A percentile compares a stretch with the other conserved stretches of the same genome.
phyloP scores from a whole-genome alignment of 805 yeast species.

The Spathaspora arborariae region DNA sequence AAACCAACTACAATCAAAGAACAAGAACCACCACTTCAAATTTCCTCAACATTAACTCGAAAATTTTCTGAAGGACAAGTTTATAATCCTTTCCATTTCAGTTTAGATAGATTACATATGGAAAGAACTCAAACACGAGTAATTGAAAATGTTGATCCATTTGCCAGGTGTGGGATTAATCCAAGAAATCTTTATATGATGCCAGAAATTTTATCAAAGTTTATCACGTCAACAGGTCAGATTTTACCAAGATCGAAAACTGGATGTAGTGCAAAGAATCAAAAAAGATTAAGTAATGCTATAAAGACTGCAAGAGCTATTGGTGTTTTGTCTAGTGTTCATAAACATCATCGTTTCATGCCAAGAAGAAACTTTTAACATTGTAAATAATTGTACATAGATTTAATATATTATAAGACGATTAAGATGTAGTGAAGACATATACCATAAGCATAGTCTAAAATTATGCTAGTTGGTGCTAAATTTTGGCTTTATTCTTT shows the following conservation, averaged over 20 bases:
- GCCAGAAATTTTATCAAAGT: conserved; percentile 66
- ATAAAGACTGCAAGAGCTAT: conserved; percentile 75
- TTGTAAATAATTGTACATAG: not conserved
- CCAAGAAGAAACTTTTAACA: conserved; percentile 35
- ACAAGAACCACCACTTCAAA: conserved; percentile 28
- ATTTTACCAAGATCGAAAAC: conserved; percentile 70
- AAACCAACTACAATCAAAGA: not conserved
- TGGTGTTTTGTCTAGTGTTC: conserved; percentile 76
- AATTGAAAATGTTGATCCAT: conserved; percentile 26
- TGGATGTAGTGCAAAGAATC: conserved; percentile 64
- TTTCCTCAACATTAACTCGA: conserved; percentile 34
- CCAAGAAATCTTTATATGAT: conserved; percentile 70
- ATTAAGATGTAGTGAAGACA: too few relatives aligned
- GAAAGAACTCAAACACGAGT: conserved; percentile 36
- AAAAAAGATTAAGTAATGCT: conserved; percentile 69
- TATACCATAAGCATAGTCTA: too few relatives aligned
- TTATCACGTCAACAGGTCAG: conserved; percentile 67
- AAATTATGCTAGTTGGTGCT: too few relatives aligned
- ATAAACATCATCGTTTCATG: conserved; percentile 50
- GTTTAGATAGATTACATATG: conserved; percentile 52
- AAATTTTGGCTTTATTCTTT: too few relatives aligned
- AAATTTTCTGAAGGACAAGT: conserved; percentile 49
- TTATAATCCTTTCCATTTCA: conserved; percentile 82
- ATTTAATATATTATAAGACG: not conserved
- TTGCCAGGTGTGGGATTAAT: conserved; percentile 51